Evolutionary conservation across 352 stramenopile species (phyloP).

Genomic region (Pythium rishiriense): DNA sequence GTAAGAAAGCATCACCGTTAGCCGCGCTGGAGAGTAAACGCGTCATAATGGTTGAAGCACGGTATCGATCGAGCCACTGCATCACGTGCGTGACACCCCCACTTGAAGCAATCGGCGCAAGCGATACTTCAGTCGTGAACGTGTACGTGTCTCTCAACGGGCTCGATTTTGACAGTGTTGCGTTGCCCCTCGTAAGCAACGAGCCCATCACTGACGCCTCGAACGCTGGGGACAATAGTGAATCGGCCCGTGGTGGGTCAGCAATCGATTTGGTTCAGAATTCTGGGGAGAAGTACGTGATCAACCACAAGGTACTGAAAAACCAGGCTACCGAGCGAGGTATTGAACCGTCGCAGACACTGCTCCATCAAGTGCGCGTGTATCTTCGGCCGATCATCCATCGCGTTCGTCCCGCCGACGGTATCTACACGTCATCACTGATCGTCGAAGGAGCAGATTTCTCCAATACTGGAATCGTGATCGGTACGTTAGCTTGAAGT

Average conservation of each 20-base stretch:
- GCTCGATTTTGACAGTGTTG: slow-evolving; percentile 45
- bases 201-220: neutral
- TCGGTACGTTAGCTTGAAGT: slow-evolving; percentile 45
- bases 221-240: neutral
- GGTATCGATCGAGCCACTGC: slow-evolving; percentile 30
- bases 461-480: slow-evolving; percentile 45
- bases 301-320: slow-evolving; percentile 6
- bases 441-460: slow-evolving; percentile 58
- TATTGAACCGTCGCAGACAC: neutral
- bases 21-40: slow-evolving; percentile 6
- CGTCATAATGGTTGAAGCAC: slow-evolving; percentile 33
- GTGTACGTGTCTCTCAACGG: slow-evolving; percentile 37
- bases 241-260: too few species aligned
- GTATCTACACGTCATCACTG: slow-evolving; percentile 61
- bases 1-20: neutral
- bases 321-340: neutral
- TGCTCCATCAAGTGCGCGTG: slow-evolving; percentile 38
- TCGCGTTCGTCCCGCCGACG: slow-evolving; percentile 47
- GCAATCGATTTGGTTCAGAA: neutral
- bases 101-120: slow-evolving; percentile 19
- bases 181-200: slow-evolving; percentile 18
- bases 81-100: slow-evolving; percentile 36
- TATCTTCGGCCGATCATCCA: slow-evolving; percentile 50
- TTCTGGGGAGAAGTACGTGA: slow-evolving; percentile 12
- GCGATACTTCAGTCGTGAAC: slow-evolving; percentile 20